Evolutionary conservation across 805 yeast species (phyloP).

Genomic region (Wickerhamiella alocasiicola): DNA sequence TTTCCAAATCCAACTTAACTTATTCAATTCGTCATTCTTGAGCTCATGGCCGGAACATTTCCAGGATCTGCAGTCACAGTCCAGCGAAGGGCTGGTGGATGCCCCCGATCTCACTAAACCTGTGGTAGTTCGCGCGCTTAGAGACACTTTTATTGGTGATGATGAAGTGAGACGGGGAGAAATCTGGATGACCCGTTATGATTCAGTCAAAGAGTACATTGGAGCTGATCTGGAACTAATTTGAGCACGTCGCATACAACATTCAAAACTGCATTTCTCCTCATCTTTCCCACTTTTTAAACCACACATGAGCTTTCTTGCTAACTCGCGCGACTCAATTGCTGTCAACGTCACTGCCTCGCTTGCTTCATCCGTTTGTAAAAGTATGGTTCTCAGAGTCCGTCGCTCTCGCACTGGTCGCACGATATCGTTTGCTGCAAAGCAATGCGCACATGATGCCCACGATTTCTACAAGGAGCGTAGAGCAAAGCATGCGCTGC

Average conservation of each 20-base stretch:
- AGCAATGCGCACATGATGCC: no score
- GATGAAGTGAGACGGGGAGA: conserved; percentile 47
- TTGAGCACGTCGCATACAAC: no score
- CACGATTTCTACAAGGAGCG: no score
- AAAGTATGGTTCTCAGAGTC: not conserved
- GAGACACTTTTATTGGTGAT: conserved; percentile 31
- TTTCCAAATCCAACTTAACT: conserved; percentile 45
- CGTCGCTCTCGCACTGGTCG: not conserved
- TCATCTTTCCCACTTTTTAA: no score
- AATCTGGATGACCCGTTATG: conserved; percentile 63
- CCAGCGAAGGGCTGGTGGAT: conserved; percentile 57
- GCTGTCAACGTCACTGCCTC: not conserved
- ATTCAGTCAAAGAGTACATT: conserved; percentile 28
- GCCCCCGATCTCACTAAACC: conserved; percentile 65
- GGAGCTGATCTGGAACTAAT: conserved; percentile 17
- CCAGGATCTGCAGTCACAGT: conserved; percentile 63
- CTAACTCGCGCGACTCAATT: not conserved
- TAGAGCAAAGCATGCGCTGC: no score
- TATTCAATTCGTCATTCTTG: conserved; percentile 58
- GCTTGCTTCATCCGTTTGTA: not conserved
- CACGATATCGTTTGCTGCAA: no score
- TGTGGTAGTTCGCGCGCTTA: conserved; percentile 55
- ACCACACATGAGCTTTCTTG: not conserved
- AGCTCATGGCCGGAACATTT: conserved; percentile 52
- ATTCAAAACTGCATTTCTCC: no score